Base-by-base conservation (phyloP, 129 eudicot genomes). In the Centrapalus pauciflorus region DNA sequence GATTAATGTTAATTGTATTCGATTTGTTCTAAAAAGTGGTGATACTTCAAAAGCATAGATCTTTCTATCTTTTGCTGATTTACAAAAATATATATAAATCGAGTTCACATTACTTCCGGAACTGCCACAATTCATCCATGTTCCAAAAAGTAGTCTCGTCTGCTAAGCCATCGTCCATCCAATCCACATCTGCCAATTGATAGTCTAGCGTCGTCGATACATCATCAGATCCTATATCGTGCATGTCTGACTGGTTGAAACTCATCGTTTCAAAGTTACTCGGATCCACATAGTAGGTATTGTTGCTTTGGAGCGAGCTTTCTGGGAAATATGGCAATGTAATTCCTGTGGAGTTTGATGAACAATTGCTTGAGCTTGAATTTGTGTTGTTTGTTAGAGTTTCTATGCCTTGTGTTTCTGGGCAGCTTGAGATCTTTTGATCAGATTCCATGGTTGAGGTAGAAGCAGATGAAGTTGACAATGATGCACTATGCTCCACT, bases 41-140 rank as follows among this genome's bases (percentile, higher is more conserved):
- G 61, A 38, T 40, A 27, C 30, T 10, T n/a, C 2, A 71, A n/a
- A 75, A 32, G 34, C 64, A 32, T 70, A 16, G 11, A 7, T 20
- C 4, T 28, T 30, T 43, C 70, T 51, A 58, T 25, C 37, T 35
- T 13, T 59, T 64, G 2, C 17, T 21, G 3, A 27, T 23, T 28
- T 27, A 8, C n/a, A 20, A 9, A 25, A 10, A 3, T 11, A 45
- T 48, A 14, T 35, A 28, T 63, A 65, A n/a, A n/a, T 21, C n/a
- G 1, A 26, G 60, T 65, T 16, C 35, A 45, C n/a, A 24, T 74
- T 57, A 67, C 74, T 83, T 87, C 66, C 81, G 79, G 20, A 87
- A 74, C 34, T 87, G 79, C 97, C 97, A 90, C 71, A 87, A 78
- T 55, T 87, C 93, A 78, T 80, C 97, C 70, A 76, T 73, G 73